Percentiles rank a stretch among this genome's conserved stretches.
Conservation (phyloP, 148 eudicot genomes). For the Amaranthus hypochondriacus region DNA sequence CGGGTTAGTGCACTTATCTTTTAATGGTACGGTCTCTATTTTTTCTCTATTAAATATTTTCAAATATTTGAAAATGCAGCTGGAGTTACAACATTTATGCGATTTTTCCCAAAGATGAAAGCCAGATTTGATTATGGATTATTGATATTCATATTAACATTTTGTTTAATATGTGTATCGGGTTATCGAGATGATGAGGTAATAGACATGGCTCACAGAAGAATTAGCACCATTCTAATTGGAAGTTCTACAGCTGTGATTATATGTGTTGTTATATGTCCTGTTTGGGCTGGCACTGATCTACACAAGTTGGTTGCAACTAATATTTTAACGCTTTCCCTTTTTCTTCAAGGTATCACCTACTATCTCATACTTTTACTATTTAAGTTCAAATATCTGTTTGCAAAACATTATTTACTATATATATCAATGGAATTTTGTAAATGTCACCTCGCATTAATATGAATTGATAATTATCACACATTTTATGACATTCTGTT, state of each 20-base stretch:
- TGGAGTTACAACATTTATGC: conserved; percentile 33
- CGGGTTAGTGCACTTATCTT: conserved; percentile 21
- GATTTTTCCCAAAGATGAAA: conserved; percentile 56
- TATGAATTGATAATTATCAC: too few species aligned
- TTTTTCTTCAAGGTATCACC: conserved; percentile 45
- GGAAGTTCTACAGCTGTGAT: conserved; percentile 48
- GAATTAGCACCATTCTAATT: conserved; percentile 48
- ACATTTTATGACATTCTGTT: too few species aligned
- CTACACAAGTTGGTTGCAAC: conserved; percentile 45
- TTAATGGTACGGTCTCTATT: too few species aligned
- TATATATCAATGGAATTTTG: too few species aligned
- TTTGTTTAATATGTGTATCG: conserved; percentile 47
- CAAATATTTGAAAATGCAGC: conserved; percentile 28
- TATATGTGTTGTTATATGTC: conserved; percentile 42
- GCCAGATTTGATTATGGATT: conserved; percentile 72
- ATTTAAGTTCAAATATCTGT: not conserved
- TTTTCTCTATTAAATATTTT: too few species aligned
- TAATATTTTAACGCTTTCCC: conserved; percentile 44
- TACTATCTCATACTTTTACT: not conserved
- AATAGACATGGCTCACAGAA: conserved; percentile 35
- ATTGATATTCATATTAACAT: conserved; percentile 58
- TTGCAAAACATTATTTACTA: too few species aligned
- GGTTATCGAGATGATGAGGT: conserved; percentile 53
- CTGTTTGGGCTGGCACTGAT: conserved; percentile 79
- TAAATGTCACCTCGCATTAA: too few species aligned